Evolutionary conservation across 83 land plant species (phyloP), one percentile per base, ranked within the genome.

Genomic region (Picea mariana): DNA sequence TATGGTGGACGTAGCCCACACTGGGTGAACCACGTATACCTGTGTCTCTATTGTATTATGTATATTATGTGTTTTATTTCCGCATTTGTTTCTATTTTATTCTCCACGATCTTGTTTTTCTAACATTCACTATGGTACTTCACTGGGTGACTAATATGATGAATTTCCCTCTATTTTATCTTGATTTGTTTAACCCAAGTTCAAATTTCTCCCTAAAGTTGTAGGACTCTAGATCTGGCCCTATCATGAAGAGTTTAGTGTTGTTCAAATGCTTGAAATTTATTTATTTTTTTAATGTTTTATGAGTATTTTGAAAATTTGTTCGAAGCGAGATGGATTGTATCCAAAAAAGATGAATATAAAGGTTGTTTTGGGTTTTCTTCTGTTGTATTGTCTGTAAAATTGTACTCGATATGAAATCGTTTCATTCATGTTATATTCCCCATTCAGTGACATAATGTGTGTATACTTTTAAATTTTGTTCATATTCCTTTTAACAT

Each of bases 271-370:
- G 18, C 24, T 20, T 65, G n/a, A n/a, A 49, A 15, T 47, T 24
- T 31, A 20, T 80, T 67, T 62, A 3, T 59, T 71, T 23, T 76
- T 44, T 38, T 87, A 91, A 61, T 84, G 44, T 90, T 92, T 55
- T 87, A 92, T 82, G 94, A 92, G 81, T 85, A 92, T 8, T 92
- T 92, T 68, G 92, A 92, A 6, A 92, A 88, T 64, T 1, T 83
- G 18, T 92, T 84, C 34, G 89, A 92, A 5, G 89, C 91, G 11
- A 82, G 89, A 2, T 34, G 34, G 34, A 34, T 34, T 34, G 34
- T 34, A 34, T 34, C 34, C 34, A 34, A 34, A 34, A 34, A 90
- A 67, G 88, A 78, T 0, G 92, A 90, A 1, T 92, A 92, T 75
- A 61, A 83, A 80, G 94, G 94, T 27, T 27, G 31, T 27, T 27